phyloP scores from a whole-genome alignment of 805 yeast species.

The Cyberlindnera suaveolens region DNA sequence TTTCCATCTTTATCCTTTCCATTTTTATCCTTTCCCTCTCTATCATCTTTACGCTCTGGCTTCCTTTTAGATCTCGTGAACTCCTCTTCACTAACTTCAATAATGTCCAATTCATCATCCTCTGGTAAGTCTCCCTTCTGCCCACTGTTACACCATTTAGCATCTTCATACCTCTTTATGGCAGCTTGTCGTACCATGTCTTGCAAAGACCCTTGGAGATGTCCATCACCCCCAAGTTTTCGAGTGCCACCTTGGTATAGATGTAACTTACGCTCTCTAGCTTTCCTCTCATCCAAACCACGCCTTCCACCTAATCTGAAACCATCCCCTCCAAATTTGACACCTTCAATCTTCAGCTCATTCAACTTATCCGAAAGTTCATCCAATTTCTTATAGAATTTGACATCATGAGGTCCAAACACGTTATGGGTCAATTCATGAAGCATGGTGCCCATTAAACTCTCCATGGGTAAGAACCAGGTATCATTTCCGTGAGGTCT shows the following conservation, averaged over 20 bases:
- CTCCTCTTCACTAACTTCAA: slow-evolving; percentile 10
- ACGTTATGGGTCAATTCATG: slow-evolving; percentile 85
- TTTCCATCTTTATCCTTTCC: not conserved
- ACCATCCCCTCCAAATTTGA: slow-evolving; percentile 13
- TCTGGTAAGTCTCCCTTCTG: slow-evolving; percentile 31
- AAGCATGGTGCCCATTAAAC: slow-evolving; percentile 73
- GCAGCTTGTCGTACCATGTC: slow-evolving; percentile 55
- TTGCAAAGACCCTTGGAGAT: slow-evolving; percentile 25
- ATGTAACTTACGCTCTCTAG: slow-evolving; percentile 36
- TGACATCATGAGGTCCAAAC: slow-evolving; percentile 72
- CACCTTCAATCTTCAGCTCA: slow-evolving; percentile 30
- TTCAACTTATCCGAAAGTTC: slow-evolving; percentile 37
- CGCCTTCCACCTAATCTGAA: slow-evolving; percentile 22
- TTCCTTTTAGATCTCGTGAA: not conserved
- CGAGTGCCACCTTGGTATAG: slow-evolving; percentile 14
- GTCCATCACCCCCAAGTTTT: slow-evolving; percentile 5
- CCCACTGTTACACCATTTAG: slow-evolving; percentile 38
- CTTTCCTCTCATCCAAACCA: slow-evolving; percentile 26
- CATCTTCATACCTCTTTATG: slow-evolving; percentile 49
- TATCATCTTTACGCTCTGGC: not conserved
- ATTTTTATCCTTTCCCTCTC: not conserved
- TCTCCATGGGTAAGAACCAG: slow-evolving; percentile 55
- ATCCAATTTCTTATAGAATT: slow-evolving; percentile 62
- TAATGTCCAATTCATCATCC: slow-evolving; percentile 37
- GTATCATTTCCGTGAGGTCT: slow-evolving; percentile 49